Base-by-base conservation (phyloP, 306 rosid species). In the Vigna radiata region DNA sequence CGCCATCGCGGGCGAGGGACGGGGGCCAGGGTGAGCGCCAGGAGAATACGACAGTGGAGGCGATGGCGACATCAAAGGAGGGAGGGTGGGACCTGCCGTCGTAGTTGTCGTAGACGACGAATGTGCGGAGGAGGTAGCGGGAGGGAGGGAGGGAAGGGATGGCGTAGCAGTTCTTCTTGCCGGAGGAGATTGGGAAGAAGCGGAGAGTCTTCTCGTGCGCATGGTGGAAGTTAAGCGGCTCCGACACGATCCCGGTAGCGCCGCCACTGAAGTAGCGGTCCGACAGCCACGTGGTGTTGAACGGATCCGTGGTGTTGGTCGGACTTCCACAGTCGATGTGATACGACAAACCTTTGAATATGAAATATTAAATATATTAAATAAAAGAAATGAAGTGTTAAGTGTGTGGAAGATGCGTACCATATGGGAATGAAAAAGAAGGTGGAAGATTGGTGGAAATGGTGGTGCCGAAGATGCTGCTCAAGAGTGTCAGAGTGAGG, bases 231-330 rank as follows among this genome's bases (percentile, higher is more conserved):
- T 23, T 87, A 25, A 95, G 93, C 0, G 99, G 99, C 86, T 95
- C 97, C 1, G 99, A 95, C 69, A 95, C 99, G 6, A 90, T 55
- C 5, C 78, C 71, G 75, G 85, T 6, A 60, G 82, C 18, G 4
- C 99, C 99, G 64, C 97, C 95, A 77, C 89, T 88, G 93, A 73
- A 95, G 87, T 78, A 89, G 1, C 96, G 90, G 93, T 95, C 98
- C 37, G 97, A 80, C 1, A 90, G 86, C 97, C 96, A 95, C 0
- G 88, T 71, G 0, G 87, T 86, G 84, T 82, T 85, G 87, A 90
- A 92, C 0, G 82, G 83, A 77, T 95, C 97, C 69, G 89, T 83
- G 62, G 82, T 60, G 83, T 92, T 85, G 11, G 83, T 83, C 37
- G 85, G 72, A 50, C 91, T 84, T 7, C 98, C 97, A 25, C 96